phyloP scores from a whole-genome alignment of 805 yeast genomes.

The Tetrapisispora pingtungensis region DNA sequence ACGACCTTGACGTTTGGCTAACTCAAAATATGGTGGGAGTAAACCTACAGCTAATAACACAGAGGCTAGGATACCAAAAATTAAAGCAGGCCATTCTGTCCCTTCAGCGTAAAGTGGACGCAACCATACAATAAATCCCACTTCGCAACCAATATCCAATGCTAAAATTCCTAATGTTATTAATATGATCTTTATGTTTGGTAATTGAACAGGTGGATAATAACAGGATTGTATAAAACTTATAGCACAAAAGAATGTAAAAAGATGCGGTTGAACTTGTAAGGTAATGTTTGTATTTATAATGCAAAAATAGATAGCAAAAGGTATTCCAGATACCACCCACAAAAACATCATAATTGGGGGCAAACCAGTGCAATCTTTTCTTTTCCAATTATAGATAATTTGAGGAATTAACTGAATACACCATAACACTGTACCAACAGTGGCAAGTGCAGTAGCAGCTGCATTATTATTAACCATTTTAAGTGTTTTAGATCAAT shows the following conservation, averaged over 20 bases:
- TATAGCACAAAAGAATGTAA: slow-evolving; percentile 56
- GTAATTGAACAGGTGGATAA: slow-evolving; percentile 56
- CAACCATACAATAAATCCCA: slow-evolving; percentile 63
- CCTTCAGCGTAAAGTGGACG: slow-evolving; percentile 45
- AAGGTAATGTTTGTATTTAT: slow-evolving; percentile 65
- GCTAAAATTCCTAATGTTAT: slow-evolving; percentile 33
- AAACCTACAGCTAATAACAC: slow-evolving; percentile 67
- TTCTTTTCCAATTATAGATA: slow-evolving; percentile 56
- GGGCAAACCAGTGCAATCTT: slow-evolving; percentile 80
- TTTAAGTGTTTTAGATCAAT: background rate
- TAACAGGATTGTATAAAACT: slow-evolving; percentile 60
- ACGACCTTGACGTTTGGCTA: slow-evolving; percentile 66
- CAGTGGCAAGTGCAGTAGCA: slow-evolving; percentile 69
- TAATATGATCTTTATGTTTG: slow-evolving; percentile 29
- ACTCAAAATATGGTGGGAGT: slow-evolving; percentile 81
- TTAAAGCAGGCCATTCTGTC: slow-evolving; percentile 61
- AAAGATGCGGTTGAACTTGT: slow-evolving; percentile 79
- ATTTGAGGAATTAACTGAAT: slow-evolving; percentile 84
- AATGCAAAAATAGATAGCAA: slow-evolving; percentile 71
- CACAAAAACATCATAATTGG: slow-evolving; percentile 82
- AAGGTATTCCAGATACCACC: slow-evolving; percentile 73
- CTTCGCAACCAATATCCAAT: slow-evolving; percentile 49
- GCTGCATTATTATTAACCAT: slow-evolving; percentile 3
- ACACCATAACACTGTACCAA: slow-evolving; percentile 91
- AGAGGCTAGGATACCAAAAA: slow-evolving; percentile 75